These are phyloP conservation scores for Litchi chinensis DNA, from an alignment of 345 rosid genomes.

Conservation along the genomic window DNA sequence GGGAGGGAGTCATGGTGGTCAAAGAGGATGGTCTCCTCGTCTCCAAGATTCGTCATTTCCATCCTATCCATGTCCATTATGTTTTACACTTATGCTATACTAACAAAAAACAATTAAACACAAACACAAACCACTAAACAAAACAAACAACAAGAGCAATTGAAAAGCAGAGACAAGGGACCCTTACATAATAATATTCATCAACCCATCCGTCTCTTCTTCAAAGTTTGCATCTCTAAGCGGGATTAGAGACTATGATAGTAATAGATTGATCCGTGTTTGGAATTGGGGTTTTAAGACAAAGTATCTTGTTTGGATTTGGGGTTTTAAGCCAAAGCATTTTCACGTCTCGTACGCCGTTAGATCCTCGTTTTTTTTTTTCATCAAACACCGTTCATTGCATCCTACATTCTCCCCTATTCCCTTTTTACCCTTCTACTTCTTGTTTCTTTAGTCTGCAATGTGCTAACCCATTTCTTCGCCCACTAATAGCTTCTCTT, in stretches of 20 bases:
- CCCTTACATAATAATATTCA: background rate
- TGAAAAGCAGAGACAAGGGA: background rate
- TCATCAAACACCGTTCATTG: background rate
- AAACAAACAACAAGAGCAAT: background rate
- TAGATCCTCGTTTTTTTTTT: background rate
- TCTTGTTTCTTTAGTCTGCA: no score
- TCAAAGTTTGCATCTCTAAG: background rate
- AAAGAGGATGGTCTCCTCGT: conserved; percentile 1
- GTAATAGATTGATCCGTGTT: background rate
- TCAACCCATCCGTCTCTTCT: background rate
- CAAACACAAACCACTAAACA: no score
- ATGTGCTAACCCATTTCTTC: no score
- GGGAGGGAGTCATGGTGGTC: conserved; percentile 7
- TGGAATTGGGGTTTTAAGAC: background rate
- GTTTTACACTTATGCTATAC: no score
- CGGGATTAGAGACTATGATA: background rate
- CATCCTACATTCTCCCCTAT: background rate
- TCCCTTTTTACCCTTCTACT: background rate
- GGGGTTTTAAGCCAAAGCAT: background rate
- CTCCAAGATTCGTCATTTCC: conserved; percentile 35
- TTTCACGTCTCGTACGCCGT: background rate
- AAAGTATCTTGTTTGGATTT: no score
- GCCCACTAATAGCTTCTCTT: no score
- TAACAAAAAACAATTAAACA: no score
- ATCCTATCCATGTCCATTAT: background rate